Base-by-base conservation (phyloP, 495 filamentous ascomycete genomes). In the Halenospora varia region DNA sequence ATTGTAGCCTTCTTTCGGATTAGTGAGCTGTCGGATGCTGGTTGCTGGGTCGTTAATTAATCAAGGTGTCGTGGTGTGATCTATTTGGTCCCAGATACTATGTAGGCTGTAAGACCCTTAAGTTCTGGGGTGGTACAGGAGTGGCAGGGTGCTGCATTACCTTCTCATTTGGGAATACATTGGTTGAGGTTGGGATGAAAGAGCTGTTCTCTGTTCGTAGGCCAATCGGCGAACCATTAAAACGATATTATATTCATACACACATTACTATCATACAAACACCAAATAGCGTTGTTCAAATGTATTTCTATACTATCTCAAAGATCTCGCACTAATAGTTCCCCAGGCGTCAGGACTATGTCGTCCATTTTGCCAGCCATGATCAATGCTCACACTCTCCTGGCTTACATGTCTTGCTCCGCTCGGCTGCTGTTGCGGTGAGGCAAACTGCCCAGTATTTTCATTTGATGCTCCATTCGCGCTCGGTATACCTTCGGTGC, bases 341-440 rank as follows among this genome's bases (percentile, higher is more conserved):
- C 92, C 87, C 81, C 97, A 98, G 25, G 94, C 93, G 75, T 98
- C 94, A 17, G 94, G 94, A 64, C 91, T 96, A 70, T 97, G 92
- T 45, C 93, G 79, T 9, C 93, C 92, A 60, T 81, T 83, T 75
- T 78, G 86, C 75, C 84, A 84, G 42, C 71, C 75, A 60, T 70
- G 75, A 55, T 74, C 88, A 69, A 96, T 80, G 66, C 88, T 90
- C 56, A 95, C 87, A 64, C 93, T 97, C 63, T 95, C 94, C 60
- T 94, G 84, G 70, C 90, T 97, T 61, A 86, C 82, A 64, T 96
- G 89, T 41, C 79, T 69, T 58, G 52, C 39, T 22, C 62, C 65
- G 29, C 52, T 61, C 19, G 49, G 50, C 13, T 19, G 54, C 19
- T 53, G 50, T 20, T 19, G 54, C 10, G 26, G 24, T 10, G 51